Evolutionary conservation across 1,139 yeast species (phyloP), one percentile per base, ranked within the genome.

Genomic region (Taiozyma sp.): DNA sequence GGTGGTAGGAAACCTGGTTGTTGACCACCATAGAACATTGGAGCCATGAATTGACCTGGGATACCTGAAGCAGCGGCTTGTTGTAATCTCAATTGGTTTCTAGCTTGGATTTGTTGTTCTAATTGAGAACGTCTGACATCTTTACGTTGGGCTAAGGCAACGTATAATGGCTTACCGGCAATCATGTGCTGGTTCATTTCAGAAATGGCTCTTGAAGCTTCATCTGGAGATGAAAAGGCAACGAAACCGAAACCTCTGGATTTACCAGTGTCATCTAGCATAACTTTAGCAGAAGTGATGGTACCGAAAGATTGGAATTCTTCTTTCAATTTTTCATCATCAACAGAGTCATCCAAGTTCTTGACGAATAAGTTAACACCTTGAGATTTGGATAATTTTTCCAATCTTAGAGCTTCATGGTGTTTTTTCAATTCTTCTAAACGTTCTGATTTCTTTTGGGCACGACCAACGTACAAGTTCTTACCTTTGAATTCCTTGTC

Each of bases 171-270:
- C 81, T 95, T 93, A 70, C 95, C 91, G 65, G 83, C 84, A 65
- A 93, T 82, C 88, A 93, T 88, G 72, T 93, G 88, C 77, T 91
- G 97, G 83, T 91, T 90, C 97, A 93, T 91, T 79, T 93, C 99
- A 65, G 95, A 82, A 71, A 91, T 90, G 60, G 99, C 99, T 79
- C 90, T 90, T 66, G 97, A 88, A 62, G 99, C 99, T 80, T 93
- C 99, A 74, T 93, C 99, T 67, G 98, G 97, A 59, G 95, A 76
- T 53, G 97, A 85, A 86, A 87, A 95, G 76, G 99, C 90, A 65
- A 93, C 99, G 70, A 93, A 93, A 68, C 99, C 99, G 71, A 93
- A 93, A 62, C 99, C 98, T 80, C 88, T 91, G 58, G 98, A 89
- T 76, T 89, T 90, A 63, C 97, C 97, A 58, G 82, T 73, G 66